Evolutionary conservation across 768 basidiomycete species (phyloP).

Genomic region (Pleurotus pulmonarius): DNA sequence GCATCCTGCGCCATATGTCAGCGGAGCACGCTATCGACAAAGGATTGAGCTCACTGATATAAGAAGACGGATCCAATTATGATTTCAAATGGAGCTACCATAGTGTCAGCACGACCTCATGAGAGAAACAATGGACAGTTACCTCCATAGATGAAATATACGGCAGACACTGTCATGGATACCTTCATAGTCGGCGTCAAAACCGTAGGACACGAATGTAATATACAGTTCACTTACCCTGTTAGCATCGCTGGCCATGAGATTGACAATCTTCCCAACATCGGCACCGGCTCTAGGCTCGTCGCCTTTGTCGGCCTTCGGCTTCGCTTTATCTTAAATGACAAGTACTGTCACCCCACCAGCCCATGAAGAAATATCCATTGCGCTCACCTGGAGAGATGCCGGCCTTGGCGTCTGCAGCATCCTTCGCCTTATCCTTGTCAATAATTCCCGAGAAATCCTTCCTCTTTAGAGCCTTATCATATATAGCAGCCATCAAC

Average conservation of each 20-base stretch:
- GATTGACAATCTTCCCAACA: conserved; percentile 84
- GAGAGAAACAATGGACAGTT: conserved; percentile 11
- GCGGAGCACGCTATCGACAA: not conserved
- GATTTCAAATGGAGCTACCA: conserved; percentile 70
- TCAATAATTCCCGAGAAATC: conserved; percentile 79
- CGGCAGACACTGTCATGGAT: conserved; percentile 29
- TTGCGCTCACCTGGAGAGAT: conserved; percentile 26
- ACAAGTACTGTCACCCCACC: too few species aligned
- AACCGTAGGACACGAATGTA: not conserved
- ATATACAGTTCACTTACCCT: conserved; percentile 26
- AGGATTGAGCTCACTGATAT: conserved; percentile 50
- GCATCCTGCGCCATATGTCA: conserved; percentile 35
- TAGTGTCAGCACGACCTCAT: conserved; percentile 9
- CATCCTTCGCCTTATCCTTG: conserved; percentile 34
- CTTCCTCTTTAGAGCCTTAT: conserved; percentile 80
- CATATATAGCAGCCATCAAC: conserved; percentile 84
- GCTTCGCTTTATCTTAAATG: conserved; percentile 21
- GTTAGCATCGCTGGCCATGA: conserved; percentile 82
- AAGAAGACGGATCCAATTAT: conserved; percentile 69
- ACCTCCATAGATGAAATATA: conserved; percentile 71
- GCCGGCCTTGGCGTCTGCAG: conserved; percentile 22
- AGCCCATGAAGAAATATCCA: too few species aligned
- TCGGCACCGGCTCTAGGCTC: conserved; percentile 78
- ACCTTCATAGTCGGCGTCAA: not conserved
- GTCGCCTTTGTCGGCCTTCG: conserved; percentile 36